Base-by-base conservation (phyloP, 306 rosid genomes). In the Prunus davidiana region DNA sequence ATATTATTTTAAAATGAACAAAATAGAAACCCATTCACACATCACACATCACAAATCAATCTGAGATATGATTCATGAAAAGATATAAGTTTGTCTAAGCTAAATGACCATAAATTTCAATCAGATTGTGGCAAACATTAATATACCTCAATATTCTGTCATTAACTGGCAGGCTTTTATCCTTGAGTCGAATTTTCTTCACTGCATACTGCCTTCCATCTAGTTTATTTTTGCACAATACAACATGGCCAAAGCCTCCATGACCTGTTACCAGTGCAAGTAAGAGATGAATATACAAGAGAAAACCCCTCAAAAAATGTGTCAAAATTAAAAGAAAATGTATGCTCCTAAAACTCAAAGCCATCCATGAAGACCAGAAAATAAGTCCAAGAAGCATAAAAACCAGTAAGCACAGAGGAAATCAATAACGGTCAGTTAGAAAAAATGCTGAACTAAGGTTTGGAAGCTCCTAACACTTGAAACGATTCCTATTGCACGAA, bases 201-300 rank as follows among this genome's bases (percentile, higher is more conserved):
- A 94, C 88, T 9, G 98, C 98, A 87, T 94, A 94, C 47, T 94
- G 97, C 74, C 98, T 88, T 77, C 96, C 98, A 74, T 94, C 98
- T 32, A 94, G 87, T 76, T 94, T 94, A 84, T 94, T 94, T 90
- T 89, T 90, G 89, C 98, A 94, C 85, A 94, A 58, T 70, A 92
- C 93, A 70, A 94, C 98, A 75, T 87, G 95, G 70, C 95, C 98
- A 86, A 94, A 94, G 84, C 98, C 97, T 78, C 98, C 97, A 87
- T 89, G 98, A 85, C 98, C 98, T 94, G 81, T 75, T 65, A 62
- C 74, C 65, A 54, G 27, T 55, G 49, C 65, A 56, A 54, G 24
- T 51, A 18, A 13, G 34, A 55, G 8, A 20, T 13, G n/a, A n/a
- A 12, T 6, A 13, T 34, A 14, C 30, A 54, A 51, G 28, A 70